Evolutionary conservation across 2,329 filamentous ascomycete genomes (phyloP).

Genomic region (Microsporum ferrugineum): DNA sequence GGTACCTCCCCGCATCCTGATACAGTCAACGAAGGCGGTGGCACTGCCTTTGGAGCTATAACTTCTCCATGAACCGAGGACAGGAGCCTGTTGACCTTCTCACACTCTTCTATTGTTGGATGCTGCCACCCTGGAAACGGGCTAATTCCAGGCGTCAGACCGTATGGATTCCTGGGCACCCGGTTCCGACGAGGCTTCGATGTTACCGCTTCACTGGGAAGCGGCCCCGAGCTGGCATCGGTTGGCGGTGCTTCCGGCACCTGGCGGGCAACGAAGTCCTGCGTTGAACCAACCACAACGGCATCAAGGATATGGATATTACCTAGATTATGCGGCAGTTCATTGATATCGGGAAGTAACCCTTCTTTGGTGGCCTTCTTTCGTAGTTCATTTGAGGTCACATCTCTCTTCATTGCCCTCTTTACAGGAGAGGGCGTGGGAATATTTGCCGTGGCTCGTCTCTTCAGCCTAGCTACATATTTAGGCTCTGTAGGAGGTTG

Average conservation of each 20-base stretch:
- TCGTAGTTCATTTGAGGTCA: not conserved
- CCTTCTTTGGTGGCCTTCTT: not conserved
- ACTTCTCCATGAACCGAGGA: conserved; percentile 55
- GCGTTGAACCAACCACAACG: not conserved
- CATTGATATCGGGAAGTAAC: conserved; percentile 10
- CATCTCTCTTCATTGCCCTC: not conserved
- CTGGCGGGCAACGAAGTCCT: not conserved
- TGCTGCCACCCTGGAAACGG: conserved; percentile 58
- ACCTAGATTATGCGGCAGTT: conserved; percentile 20
- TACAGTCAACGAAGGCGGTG: conserved; percentile 56
- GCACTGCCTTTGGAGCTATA: conserved; percentile 53
- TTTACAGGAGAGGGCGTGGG: not conserved
- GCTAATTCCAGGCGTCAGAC: conserved; percentile 41
- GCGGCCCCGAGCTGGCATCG: not conserved
- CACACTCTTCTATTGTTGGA: conserved; percentile 58
- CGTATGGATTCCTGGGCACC: conserved; percentile 31
- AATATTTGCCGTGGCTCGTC: not conserved
- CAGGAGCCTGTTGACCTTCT: conserved; percentile 56
- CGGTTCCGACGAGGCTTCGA: not conserved
- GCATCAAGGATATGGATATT: conserved; percentile 2
- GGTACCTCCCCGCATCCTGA: conserved; percentile 60
- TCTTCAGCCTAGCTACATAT: not conserved
- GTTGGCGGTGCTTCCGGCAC: no score
- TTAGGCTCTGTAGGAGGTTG: not conserved
- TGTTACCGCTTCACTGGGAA: not conserved